Conservation (phyloP, 352 stramenopile species). For the Globisporangium canariense region DNA sequence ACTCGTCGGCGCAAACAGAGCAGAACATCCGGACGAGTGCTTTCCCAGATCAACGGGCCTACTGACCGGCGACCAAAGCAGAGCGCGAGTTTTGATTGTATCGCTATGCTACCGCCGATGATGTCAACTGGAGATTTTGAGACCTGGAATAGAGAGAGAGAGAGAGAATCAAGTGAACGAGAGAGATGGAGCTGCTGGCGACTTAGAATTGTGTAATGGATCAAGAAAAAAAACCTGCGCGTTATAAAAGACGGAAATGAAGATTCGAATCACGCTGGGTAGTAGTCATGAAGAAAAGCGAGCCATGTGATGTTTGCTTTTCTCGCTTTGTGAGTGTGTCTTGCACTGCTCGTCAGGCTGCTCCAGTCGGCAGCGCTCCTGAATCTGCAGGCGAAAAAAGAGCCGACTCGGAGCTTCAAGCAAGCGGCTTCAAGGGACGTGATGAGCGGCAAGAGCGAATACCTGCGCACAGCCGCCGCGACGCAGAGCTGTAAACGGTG, state of each 20-base stretch:
- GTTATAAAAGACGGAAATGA: conserved; percentile 1
- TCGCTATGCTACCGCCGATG: not conserved
- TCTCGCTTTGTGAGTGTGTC: not conserved
- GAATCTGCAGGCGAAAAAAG: too few relatives aligned
- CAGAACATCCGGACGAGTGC: not conserved
- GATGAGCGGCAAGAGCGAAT: too few relatives aligned
- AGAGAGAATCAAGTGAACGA: not conserved
- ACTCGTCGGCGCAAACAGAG: not conserved
- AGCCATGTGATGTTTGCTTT: not conserved
- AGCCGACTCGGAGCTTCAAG: too few relatives aligned
- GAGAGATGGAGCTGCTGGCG: not conserved
- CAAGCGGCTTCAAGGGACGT: too few relatives aligned
- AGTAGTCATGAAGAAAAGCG: not conserved
- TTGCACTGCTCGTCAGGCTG: too few relatives aligned
- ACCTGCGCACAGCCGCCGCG: too few relatives aligned
- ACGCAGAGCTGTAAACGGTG: too few relatives aligned
- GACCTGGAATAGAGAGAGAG: conserved; percentile 1
- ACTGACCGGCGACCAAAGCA: not conserved
- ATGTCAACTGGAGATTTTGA: not conserved
- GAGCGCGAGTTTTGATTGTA: not conserved
- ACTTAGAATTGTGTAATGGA: conserved; percentile 15
- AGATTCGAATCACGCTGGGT: not conserved
- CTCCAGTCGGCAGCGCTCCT: too few relatives aligned
- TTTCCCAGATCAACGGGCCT: not conserved
- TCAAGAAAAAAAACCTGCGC: conserved; percentile 2